Conservation (phyloP, 352 stramenopile species). For the Halophytophthora batemanensis region DNA sequence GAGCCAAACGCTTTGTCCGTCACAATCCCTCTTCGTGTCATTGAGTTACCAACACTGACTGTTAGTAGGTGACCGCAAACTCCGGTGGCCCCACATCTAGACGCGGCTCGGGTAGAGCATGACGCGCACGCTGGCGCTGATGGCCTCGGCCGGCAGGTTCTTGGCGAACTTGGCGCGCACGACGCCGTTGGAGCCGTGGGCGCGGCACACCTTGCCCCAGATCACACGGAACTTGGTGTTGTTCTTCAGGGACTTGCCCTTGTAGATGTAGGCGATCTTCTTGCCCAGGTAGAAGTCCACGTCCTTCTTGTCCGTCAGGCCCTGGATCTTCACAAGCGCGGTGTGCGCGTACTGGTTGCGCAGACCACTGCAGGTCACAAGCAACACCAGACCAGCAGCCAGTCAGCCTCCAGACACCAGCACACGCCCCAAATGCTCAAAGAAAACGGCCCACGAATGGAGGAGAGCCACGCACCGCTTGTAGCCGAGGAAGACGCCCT, state of each 20-base stretch:
- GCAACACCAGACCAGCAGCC: not conserved
- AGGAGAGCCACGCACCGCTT: slow-evolving; percentile 82
- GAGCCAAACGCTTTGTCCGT: slow-evolving; percentile 12
- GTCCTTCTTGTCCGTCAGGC: slow-evolving; percentile 97
- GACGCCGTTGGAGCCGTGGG: slow-evolving; percentile 98
- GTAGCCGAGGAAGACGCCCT: slow-evolving; percentile 98
- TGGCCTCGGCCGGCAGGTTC: slow-evolving; percentile 96
- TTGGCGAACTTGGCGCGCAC: slow-evolving; percentile 98
- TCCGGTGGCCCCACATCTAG: slow-evolving; percentile 55
- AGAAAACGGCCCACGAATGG: not conserved
- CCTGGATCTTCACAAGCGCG: slow-evolving; percentile 99
- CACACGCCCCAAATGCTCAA: too few species aligned
- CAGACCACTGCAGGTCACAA: slow-evolving; percentile 62
- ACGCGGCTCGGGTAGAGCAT: slow-evolving; percentile 99
- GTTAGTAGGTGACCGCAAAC: slow-evolving; percentile 21
- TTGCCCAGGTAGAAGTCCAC: slow-evolving; percentile 99
- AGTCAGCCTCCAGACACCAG: not conserved
- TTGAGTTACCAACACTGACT: slow-evolving; percentile 35
- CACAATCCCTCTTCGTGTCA: slow-evolving; percentile 53
- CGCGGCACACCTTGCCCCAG: slow-evolving; percentile 97
- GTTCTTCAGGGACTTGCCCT: slow-evolving; percentile 94
- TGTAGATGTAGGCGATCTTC: slow-evolving; percentile 99
- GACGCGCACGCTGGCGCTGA: slow-evolving; percentile 96
- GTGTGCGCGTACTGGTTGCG: slow-evolving; percentile 98
- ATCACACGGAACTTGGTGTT: slow-evolving; percentile 98